A percentile compares a stretch with the other conserved stretches of the same genome.
phyloP scores from a whole-genome alignment of 371 early-diverging fungal species.

The Mucor plumbeus region DNA sequence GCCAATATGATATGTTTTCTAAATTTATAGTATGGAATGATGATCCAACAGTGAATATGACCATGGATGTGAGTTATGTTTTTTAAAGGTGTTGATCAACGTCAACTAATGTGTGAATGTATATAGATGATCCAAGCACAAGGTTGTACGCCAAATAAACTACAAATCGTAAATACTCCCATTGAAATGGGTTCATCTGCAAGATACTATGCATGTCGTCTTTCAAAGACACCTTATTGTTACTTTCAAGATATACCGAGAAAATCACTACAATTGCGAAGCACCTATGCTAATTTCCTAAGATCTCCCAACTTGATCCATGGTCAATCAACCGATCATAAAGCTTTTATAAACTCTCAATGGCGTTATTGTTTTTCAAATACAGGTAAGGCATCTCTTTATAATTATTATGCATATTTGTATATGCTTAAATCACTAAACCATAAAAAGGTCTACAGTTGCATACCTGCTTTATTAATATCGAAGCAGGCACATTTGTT shows the following conservation, averaged over 20 bases:
- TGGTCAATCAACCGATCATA: constrained; percentile 54
- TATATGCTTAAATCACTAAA: neutral
- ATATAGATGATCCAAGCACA: constrained; percentile 34
- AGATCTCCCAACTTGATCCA: constrained; percentile 62
- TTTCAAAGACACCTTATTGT: constrained; percentile 65
- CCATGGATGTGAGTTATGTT: constrained; percentile 44
- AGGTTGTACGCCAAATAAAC: constrained; percentile 44
- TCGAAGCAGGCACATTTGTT: constrained; percentile 61
- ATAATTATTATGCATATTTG: neutral
- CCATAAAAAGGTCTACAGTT: constrained; percentile 47
- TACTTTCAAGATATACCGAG: constrained; percentile 64
- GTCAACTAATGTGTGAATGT: neutral
- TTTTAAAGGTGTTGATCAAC: neutral
- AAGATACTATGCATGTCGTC: constrained; percentile 65
- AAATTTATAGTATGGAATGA: constrained; percentile 67
- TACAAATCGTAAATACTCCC: constrained; percentile 58
- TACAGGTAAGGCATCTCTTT: constrained; percentile 43
- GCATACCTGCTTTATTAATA: constrained; percentile 62
- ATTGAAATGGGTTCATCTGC: constrained; percentile 56
- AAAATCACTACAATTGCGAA: constrained; percentile 47
- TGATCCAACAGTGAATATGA: constrained; percentile 52
- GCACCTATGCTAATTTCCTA: constrained; percentile 68
- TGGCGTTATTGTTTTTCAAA: constrained; percentile 74
- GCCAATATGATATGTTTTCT: constrained; percentile 66
- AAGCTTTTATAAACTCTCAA: constrained; percentile 57